phyloP scores from a whole-genome alignment of 768 basidiomycete species.

The Rhizopogon salebrosus region DNA sequence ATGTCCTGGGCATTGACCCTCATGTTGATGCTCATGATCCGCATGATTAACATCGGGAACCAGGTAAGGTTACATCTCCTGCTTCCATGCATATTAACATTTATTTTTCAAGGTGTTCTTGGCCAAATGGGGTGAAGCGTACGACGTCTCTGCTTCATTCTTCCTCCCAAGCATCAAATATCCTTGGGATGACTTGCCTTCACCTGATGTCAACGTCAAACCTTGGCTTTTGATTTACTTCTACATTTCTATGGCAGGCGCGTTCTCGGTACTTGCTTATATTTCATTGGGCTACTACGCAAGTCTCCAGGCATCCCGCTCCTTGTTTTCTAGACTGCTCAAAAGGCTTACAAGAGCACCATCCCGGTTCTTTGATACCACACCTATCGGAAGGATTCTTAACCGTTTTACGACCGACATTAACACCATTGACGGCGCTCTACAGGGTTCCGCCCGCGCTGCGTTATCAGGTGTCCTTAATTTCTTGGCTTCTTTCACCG shows the following conservation, averaged over 20 bases:
- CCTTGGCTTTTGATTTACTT: slow-evolving; percentile 68
- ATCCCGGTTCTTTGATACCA: slow-evolving; percentile 66
- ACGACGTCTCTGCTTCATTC: slow-evolving; percentile 24
- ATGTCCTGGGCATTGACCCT: slow-evolving; percentile 51
- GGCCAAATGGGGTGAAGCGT: slow-evolving; percentile 67
- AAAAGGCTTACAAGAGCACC: slow-evolving; percentile 56
- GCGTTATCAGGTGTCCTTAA: slow-evolving; percentile 55
- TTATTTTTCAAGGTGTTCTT: slow-evolving; percentile 47
- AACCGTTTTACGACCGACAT: slow-evolving; percentile 80
- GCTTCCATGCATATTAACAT: background rate
- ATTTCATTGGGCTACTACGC: slow-evolving; percentile 65
- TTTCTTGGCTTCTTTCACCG: slow-evolving; percentile 58
- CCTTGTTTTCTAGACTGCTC: slow-evolving; percentile 52
- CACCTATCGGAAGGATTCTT: slow-evolving; percentile 71
- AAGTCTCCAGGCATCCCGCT: slow-evolving; percentile 60
- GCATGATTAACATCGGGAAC: slow-evolving; percentile 49
- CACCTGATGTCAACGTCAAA: slow-evolving; percentile 52
- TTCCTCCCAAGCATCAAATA: slow-evolving; percentile 16
- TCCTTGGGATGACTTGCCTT: slow-evolving; percentile 48
- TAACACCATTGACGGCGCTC: slow-evolving; percentile 62
- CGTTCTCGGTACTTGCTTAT: slow-evolving; percentile 45
- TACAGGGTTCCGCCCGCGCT: slow-evolving; percentile 49
- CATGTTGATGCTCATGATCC: slow-evolving; percentile 47
- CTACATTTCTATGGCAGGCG: slow-evolving; percentile 55
- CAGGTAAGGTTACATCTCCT: slow-evolving; percentile 36